These are phyloP conservation scores for Fusarium sp. DNA, from an alignment of 2,329 filamentous ascomycete species.

Conservation along the genomic window DNA sequence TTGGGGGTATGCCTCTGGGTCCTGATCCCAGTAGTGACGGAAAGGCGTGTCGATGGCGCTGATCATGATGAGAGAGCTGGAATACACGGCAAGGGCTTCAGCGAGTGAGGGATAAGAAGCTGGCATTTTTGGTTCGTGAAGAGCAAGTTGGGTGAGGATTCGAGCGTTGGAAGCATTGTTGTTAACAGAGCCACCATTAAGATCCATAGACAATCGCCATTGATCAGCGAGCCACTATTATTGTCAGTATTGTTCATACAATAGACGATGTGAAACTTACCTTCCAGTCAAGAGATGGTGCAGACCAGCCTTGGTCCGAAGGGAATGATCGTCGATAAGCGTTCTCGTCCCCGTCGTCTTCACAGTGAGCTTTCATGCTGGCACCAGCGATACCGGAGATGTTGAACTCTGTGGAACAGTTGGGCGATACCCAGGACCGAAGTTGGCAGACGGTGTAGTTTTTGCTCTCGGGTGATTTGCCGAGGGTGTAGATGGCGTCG, in stretches of 20 bases:
- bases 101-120: constrained; percentile 70
- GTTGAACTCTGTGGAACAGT: constrained; percentile 71
- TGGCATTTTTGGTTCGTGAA: constrained; percentile 52
- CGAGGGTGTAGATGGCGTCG: constrained; percentile 72
- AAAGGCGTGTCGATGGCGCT: constrained; percentile 68
- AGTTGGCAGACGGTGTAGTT: constrained; percentile 75
- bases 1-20: constrained; percentile 10
- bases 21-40: constrained; percentile 62
- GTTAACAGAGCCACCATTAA: constrained; percentile 63
- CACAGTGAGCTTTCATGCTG: constrained; percentile 67
- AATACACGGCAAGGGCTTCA: constrained; percentile 76
- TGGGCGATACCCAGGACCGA: constrained; percentile 67
- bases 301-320: constrained; percentile 42
- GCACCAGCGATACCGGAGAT: constrained; percentile 66
- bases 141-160: constrained; percentile 62
- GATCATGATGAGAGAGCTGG: constrained; percentile 71
- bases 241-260: constrained; percentile 7
- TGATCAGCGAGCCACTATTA: constrained; percentile 57
- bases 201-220: constrained; percentile 63
- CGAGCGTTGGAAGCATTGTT: constrained; percentile 67
- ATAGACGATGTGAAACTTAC: constrained; percentile 12
- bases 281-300: constrained; percentile 59
- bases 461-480: constrained; percentile 50
- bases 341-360: constrained; percentile 60
- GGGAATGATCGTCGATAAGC: constrained; percentile 60